These are phyloP conservation scores for Tulasnella sp. DNA, from an alignment of 768 basidiomycete species.

Conservation along the genomic window DNA sequence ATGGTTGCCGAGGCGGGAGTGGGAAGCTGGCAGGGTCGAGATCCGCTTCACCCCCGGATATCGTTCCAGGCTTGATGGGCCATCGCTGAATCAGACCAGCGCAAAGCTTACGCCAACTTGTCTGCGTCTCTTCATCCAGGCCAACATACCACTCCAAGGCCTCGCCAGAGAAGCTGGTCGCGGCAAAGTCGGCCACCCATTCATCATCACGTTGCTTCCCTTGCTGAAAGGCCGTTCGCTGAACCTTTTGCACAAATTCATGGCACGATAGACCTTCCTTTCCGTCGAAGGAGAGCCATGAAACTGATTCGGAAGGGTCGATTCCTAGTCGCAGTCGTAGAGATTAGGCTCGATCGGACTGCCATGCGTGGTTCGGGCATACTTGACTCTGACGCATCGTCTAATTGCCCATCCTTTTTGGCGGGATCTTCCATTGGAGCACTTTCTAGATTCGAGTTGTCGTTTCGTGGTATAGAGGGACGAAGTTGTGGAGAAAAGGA, in stretches of 20 bases:
- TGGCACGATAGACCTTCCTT: neutral
- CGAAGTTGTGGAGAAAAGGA: no score
- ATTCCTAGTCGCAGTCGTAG: neutral
- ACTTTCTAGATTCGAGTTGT: neutral
- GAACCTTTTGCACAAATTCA: neutral
- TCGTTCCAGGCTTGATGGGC: neutral
- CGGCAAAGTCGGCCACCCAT: conserved; percentile 12
- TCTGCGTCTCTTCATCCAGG: neutral
- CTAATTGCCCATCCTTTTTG: neutral
- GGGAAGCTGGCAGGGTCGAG: neutral
- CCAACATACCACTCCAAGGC: neutral
- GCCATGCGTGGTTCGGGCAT: no score
- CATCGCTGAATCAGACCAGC: neutral
- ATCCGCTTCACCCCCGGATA: neutral
- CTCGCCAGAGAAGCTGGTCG: neutral
- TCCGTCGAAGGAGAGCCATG: neutral
- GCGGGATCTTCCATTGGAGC: neutral
- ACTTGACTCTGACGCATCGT: neutral
- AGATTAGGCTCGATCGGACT: neutral
- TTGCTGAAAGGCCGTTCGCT: neutral
- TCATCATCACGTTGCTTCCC: conserved; percentile 7
- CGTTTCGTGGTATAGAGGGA: no score
- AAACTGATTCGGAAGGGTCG: neutral
- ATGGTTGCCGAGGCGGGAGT: neutral
- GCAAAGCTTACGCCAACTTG: no score